Base-by-base conservation (phyloP, 305 asterid species). In the Stenogyne calaminthoides region DNA sequence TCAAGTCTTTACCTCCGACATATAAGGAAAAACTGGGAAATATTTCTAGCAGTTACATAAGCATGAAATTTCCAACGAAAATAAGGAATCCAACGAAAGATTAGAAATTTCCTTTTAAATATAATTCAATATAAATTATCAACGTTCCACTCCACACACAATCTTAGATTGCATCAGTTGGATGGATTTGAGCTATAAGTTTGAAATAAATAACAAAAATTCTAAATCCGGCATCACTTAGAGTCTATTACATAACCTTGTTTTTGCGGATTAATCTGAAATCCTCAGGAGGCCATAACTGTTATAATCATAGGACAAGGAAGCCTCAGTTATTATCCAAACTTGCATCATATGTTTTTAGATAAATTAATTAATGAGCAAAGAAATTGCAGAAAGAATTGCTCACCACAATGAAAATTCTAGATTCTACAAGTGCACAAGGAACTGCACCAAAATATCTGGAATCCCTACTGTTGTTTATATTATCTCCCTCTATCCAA, bases 401-500 rank as follows among this genome's bases (percentile, higher is more conserved):
- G 57, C 89, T 83, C 60, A 92, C 97, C 87, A 77, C 84, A 11
- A 78, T 62, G 77, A 84, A 80, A 55, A 91, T 69, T 79, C 84
- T 88, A 82, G 90, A 86, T 14, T 85, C 81, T 19, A 91, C 9
- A 64, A 80, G 91, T 55, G 86, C 95, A 69, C 69, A 93, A 72
- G 98, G 98, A 79, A 93, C 85, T 36, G 98, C 81, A 73, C 96
- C 97, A 73, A 82, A 91, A 20, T 57, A 52, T 83, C 95, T 86
- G n/a, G 98, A 93, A 81, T 91, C 98, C 46, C 55, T 74, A 62
- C 91, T 84, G 2, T 70, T 18, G 56, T 73, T 71, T 27, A 66
- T 61, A 66, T 86, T 89, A 80, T 91, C 96, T 19, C 97, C 98
- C 75, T 93, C 92, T 14, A 93, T 81, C 98, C 97, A 93, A 74